Evolutionary conservation across 352 stramenopile species (phyloP).

Genomic region (Elongisporangium undulatum): DNA sequence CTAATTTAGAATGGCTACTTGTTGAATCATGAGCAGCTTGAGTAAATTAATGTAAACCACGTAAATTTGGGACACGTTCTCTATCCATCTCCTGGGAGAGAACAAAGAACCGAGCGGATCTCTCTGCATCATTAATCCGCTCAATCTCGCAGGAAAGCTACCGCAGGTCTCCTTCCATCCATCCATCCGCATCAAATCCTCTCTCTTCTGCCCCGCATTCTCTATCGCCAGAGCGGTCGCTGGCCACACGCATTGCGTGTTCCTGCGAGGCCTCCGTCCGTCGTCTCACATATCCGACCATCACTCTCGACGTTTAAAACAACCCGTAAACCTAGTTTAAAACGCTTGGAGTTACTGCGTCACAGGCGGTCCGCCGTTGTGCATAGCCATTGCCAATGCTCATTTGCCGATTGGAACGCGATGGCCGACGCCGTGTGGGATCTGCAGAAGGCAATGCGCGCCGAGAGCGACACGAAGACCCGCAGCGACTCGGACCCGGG

Average conservation of each 20-base stretch:
- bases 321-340: background rate
- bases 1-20: background rate
- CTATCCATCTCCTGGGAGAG: background rate
- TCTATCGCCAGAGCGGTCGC: background rate
- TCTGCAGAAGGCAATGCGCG: slow-evolving; percentile 38
- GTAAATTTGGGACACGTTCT: no score
- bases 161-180: background rate
- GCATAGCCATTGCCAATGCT: background rate
- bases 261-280: background rate
- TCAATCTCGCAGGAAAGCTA: background rate
- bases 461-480: slow-evolving; percentile 16
- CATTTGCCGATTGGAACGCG: background rate
- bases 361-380: background rate
- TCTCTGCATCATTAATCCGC: no score
- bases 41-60: background rate
- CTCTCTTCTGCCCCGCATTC: slow-evolving; percentile 1
- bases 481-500: slow-evolving; percentile 58
- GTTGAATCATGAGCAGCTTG: background rate
- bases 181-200: background rate
- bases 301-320: background rate
- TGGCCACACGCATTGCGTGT: background rate
- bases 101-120: background rate
- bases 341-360: background rate
- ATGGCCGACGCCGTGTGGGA: slow-evolving; percentile 52
- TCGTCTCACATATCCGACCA: background rate